phyloP scores from a whole-genome alignment of 1,139 yeast species.

The Lizanozyma gosingica region DNA sequence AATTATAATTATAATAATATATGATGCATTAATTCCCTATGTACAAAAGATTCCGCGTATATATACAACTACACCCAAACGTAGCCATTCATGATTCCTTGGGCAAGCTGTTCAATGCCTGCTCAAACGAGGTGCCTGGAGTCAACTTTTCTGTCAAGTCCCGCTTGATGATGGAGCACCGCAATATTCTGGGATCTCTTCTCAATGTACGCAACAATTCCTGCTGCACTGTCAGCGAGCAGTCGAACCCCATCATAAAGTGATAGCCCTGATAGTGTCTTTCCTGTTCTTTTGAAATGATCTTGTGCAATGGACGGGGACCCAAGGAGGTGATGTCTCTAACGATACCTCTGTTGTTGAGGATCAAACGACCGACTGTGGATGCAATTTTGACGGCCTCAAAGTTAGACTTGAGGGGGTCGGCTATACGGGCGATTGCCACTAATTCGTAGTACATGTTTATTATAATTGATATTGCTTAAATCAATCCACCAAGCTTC shows the following conservation, averaged over 20 bases:
- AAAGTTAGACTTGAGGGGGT: constrained; percentile 42
- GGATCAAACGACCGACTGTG: constrained; percentile 74
- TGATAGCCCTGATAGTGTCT: constrained; percentile 86
- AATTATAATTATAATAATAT: too few species aligned
- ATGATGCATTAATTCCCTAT: neutral
- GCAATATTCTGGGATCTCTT: constrained; percentile 82
- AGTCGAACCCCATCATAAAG: constrained; percentile 78
- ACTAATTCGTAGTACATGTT: constrained; percentile 88
- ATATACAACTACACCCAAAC: too few species aligned
- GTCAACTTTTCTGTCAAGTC: constrained; percentile 48
- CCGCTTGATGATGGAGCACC: constrained; percentile 66
- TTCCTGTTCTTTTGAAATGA: constrained; percentile 80
- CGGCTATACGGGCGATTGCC: constrained; percentile 76
- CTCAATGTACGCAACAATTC: constrained; percentile 75
- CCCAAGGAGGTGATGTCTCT: constrained; percentile 79
- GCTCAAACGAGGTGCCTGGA: constrained; percentile 43
- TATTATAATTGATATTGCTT: too few species aligned
- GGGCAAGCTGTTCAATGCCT: neutral
- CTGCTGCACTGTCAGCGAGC: constrained; percentile 76
- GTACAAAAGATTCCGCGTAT: too few species aligned
- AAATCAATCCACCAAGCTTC: too few species aligned
- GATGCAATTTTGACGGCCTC: constrained; percentile 70
- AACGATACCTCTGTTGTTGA: constrained; percentile 86
- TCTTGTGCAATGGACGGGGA: constrained; percentile 65
- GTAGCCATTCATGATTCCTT: neutral